These are phyloP conservation scores for Microstroma glucosiphilum DNA, from an alignment of 1,284 basidiomycete species.

Conservation along the genomic window DNA sequence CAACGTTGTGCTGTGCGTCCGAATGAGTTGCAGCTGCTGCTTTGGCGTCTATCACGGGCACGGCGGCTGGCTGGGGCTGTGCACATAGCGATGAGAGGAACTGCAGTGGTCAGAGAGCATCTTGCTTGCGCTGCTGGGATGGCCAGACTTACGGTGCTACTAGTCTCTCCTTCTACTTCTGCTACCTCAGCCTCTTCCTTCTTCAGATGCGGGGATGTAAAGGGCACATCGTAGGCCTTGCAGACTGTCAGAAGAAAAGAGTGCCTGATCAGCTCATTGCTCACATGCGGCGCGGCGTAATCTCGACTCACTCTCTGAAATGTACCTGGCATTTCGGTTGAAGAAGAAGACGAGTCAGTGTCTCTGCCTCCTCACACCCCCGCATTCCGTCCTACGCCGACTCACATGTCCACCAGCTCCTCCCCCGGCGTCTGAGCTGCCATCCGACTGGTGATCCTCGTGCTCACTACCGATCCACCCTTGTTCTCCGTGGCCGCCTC, in stretches of 20 bases:
- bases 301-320: too few relatives aligned
- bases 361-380: conserved; percentile 4
- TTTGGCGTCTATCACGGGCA: not conserved
- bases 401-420: conserved; percentile 65
- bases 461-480: conserved; percentile 62
- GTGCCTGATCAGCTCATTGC: too few relatives aligned
- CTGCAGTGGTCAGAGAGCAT: not conserved
- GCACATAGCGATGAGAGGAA: not conserved
- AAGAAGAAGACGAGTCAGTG: too few relatives aligned
- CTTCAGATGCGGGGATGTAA: conserved; percentile 17
- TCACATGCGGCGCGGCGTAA: too few relatives aligned
- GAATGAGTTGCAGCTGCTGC: conserved; percentile 8
- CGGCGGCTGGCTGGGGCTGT: not conserved
- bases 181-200: not conserved
- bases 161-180: not conserved
- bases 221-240: conserved; percentile 37
- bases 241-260: conserved; percentile 20
- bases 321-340: too few relatives aligned
- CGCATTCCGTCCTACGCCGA: conserved; percentile 13
- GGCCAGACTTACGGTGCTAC: not conserved
- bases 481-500: conserved; percentile 75
- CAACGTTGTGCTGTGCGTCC: not conserved
- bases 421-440: conserved; percentile 63
- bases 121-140: not conserved
- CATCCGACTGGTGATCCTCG: conserved; percentile 70